A percentile compares a stretch with the other conserved stretches of the same genome.
phyloP scores from a whole-genome alignment of 164 flowering plant genomes.

The Kingdonia uniflora region DNA sequence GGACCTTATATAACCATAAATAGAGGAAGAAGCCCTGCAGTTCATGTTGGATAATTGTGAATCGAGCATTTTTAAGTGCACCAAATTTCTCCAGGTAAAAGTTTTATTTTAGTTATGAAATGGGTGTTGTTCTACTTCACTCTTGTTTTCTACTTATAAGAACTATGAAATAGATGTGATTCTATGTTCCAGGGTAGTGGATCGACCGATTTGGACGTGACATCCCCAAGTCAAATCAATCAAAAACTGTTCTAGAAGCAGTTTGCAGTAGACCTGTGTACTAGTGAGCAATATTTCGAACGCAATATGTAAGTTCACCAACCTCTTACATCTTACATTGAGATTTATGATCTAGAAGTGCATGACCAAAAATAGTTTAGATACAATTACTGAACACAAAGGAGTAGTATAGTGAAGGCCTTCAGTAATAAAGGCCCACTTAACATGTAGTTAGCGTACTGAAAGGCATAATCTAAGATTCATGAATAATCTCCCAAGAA shows the following conservation, averaged over 20 bases:
- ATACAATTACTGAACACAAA: too few relatives aligned
- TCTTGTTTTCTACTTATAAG: neutral
- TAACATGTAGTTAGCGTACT: neutral
- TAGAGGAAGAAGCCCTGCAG: slow-evolving; percentile 81
- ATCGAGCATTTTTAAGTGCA: slow-evolving; percentile 75
- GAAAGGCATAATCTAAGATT: too few relatives aligned
- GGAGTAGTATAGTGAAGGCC: neutral
- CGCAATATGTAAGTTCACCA: slow-evolving; percentile 70
- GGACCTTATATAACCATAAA: slow-evolving; percentile 53
- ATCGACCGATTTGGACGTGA: slow-evolving; percentile 68
- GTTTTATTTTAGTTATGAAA: slow-evolving; percentile 3
- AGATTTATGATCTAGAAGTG: too few relatives aligned
- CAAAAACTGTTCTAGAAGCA: slow-evolving; percentile 73
- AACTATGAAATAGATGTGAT: neutral
- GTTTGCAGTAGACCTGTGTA: slow-evolving; percentile 77
- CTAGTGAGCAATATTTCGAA: slow-evolving; percentile 69
- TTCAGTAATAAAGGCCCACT: neutral
- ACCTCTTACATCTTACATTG: neutral
- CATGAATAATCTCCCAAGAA: too few relatives aligned
- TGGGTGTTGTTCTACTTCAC: neutral
- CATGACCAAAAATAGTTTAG: too few relatives aligned
- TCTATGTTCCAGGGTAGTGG: slow-evolving; percentile 55
- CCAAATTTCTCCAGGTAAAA: slow-evolving; percentile 73
- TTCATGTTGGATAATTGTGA: slow-evolving; percentile 80
- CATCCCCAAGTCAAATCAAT: slow-evolving; percentile 80